Evolutionary conservation across 768 basidiomycete genomes (phyloP), one percentile per base, ranked within the genome.

Genomic region (Russula olivacea): DNA sequence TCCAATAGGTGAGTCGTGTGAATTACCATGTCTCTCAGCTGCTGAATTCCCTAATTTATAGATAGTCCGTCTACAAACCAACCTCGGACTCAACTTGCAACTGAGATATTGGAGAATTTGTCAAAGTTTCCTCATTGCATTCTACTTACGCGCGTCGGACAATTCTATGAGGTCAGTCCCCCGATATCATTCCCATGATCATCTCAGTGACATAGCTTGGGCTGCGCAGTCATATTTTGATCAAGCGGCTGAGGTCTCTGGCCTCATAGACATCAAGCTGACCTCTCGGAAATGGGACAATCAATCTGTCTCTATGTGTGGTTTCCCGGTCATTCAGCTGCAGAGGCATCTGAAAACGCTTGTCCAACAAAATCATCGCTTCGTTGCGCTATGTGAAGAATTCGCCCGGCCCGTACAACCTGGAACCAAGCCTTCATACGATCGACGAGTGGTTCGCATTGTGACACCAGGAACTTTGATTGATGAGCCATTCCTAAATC

Each of bases 351-450:
- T 97, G 71, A 95, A 92, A 73, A 78, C 85, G 19, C 78, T 98
- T 40, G 88, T 98, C 6, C 88, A 93, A 72, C 82, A 87, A 65
- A 81, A 92, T 65, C 86, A 85, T 53, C 86, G 86, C 25, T 93
- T 90, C 68, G 93, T 97, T 14, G 94, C 96, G 36, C 79, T 97
- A 74, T 95, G 95, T 71, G 95, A 98, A 73, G 95, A 98, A 73
- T 94, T 91, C 72, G 84, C 82, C 52, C 79, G 78, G 7, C 73
- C 76, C 54, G 72, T 76, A 9, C 68, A 73, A 2, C 59, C 74
- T 1, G 84, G 84, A 11, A 75, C 76, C 49, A 85, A 83, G 68
- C 81, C 80, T 38, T 77, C 77, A 48, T 91, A 91, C 65, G 86
- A 91, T 45, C 79, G 95, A 72, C 85, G 88, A 23, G 91, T 98